Base-by-base conservation (phyloP, 2,329 filamentous ascomycete genomes). In the Curvularia spicifera region DNA sequence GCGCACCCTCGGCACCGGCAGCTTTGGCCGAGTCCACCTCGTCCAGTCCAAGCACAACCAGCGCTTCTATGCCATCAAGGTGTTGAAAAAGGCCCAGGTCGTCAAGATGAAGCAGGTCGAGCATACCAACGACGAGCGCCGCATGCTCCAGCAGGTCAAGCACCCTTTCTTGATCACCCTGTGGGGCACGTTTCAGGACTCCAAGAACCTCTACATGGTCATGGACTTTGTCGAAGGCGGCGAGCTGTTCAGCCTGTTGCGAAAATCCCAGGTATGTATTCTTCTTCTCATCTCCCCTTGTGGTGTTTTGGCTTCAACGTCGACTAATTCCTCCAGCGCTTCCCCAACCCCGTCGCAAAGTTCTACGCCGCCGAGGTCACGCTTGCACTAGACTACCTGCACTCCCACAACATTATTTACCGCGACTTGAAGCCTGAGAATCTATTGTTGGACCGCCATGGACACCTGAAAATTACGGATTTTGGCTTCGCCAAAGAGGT, bases 61-160 rank as follows among this genome's bases (percentile, higher is more conserved):
- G 80, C 89, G 95, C 61, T 99, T 93, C 83, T 99, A 99, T 80
- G 95, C 95, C 45, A 89, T 99, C 79, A 99, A 99, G 82, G 95
- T 99, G 66, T 82, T 99, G 79, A 99, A 99, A 79, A 99, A 99
- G 85, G 89, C 89, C 48, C 95, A 99, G 80, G 94, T 99, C 53
- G 93, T 99, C 78, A 97, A 97, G 83, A 98, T 99, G 95, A 99
- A 99, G 86, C 95, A 99, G 80, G 93, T 99, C 60, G 95, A 99
- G 80, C 95, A 99, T 81, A 99, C 95, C 67, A 99, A 99, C 74
- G 95, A 99, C 79, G 95, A 99, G 82, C 86, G 95, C 67, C 88
- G 87, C 71, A 99, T 99, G 95, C 82, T 99, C 71, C 91, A 92
- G 76, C 91, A 96, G 77, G 95, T 98, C 77, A 96, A 97, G 78